Conservation (phyloP, 148 eudicot genomes). For the Spergularia marina region DNA sequence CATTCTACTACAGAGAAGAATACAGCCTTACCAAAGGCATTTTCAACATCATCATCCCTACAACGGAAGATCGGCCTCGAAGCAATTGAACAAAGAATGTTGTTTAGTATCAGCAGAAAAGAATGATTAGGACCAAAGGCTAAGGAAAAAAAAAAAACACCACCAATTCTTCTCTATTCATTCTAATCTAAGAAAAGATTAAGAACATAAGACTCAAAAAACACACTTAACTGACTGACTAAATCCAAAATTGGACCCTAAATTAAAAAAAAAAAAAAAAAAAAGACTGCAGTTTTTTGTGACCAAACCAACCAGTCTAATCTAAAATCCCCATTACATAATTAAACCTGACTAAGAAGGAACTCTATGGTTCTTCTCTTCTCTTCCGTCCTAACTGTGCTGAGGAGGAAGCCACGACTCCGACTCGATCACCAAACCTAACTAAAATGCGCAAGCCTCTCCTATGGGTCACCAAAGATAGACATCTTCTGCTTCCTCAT, state of each 20-base stretch:
- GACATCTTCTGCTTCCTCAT: conserved; percentile 66
- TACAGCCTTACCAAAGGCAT: background rate
- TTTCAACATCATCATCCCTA: background rate
- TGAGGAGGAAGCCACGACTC: background rate
- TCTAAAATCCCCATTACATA: conserved; percentile 25
- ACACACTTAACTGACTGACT: conserved; percentile 22
- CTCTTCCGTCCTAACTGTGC: conserved; percentile 27
- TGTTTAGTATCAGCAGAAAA: conserved; percentile 16
- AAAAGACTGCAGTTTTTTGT: background rate
- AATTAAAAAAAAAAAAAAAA: background rate
- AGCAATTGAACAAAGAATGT: conserved; percentile 28
- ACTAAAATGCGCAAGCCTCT: background rate
- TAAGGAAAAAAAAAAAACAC: background rate
- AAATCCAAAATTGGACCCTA: conserved; percentile 15
- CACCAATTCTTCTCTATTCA: conserved; percentile 14
- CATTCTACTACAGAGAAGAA: background rate
- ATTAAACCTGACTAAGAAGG: background rate
- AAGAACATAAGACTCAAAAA: background rate
- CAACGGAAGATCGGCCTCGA: background rate
- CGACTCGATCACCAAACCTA: background rate
- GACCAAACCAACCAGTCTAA: conserved; percentile 3
- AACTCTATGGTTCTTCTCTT: background rate
- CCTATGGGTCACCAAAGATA: background rate
- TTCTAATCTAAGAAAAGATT: conserved; percentile 21
- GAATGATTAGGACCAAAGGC: conserved; percentile 29